Evolutionary conservation across 495 filamentous ascomycete species (phyloP).

Genomic region (Trichoderma asperelloides): DNA sequence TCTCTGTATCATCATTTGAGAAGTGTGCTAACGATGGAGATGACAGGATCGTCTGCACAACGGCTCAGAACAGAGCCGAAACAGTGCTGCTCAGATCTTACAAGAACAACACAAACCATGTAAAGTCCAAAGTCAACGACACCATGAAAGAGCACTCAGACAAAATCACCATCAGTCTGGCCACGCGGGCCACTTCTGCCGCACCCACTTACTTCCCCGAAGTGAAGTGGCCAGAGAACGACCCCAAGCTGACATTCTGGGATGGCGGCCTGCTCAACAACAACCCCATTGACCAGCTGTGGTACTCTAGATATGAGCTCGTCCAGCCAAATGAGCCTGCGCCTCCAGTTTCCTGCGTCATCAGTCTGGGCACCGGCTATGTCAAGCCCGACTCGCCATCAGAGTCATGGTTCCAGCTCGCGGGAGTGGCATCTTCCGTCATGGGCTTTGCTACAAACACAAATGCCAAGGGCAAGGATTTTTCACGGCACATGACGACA

Average conservation of each 20-base stretch:
- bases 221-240: neutral
- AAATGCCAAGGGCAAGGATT: conserved; percentile 1
- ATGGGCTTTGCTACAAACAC: conserved; percentile 1
- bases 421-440: neutral
- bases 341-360: neutral
- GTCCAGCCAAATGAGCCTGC: neutral
- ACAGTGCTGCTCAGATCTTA: neutral
- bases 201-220: neutral
- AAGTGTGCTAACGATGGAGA: neutral
- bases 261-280: conserved; percentile 3
- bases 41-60: neutral
- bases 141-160: neutral
- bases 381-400: neutral
- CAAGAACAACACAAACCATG: neutral
- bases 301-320: neutral
- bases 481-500: neutral
- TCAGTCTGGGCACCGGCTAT: neutral
- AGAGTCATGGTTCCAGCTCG: neutral
- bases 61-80: neutral
- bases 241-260: neutral
- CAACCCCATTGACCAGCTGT: conserved; percentile 5
- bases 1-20: too few relatives aligned
- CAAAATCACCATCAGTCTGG: neutral
- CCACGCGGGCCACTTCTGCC: neutral
- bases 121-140: neutral